Evolutionary conservation across 1,139 yeast species (phyloP).

Genomic region (Wickerhamomyces sp.): DNA sequence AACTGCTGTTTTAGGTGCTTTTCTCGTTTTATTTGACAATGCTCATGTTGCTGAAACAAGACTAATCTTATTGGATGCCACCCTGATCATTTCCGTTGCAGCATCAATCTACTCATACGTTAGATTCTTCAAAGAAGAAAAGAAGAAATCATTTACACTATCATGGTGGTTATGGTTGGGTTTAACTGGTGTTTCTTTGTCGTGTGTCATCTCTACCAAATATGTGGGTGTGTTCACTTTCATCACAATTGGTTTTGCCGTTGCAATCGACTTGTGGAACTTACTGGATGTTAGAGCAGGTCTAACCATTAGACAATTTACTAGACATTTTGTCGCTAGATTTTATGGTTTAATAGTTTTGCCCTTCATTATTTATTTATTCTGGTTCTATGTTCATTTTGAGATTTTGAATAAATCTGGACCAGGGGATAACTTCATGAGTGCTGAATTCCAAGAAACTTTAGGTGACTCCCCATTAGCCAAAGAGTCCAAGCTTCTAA

Average conservation of each 20-base stretch:
- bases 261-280: constrained; percentile 80
- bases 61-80: constrained; percentile 86
- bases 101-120: constrained; percentile 73
- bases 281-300: constrained; percentile 73
- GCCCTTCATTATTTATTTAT: constrained; percentile 79
- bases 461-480: constrained; percentile 79
- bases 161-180: constrained; percentile 89
- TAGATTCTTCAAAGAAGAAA: constrained; percentile 69
- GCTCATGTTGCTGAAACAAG: constrained; percentile 93
- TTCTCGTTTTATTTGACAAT: constrained; percentile 79
- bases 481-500: constrained; percentile 62
- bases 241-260: constrained; percentile 82
- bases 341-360: constrained; percentile 66
- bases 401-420: constrained; percentile 79
- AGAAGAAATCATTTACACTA: constrained; percentile 52
- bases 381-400: constrained; percentile 94
- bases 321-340: constrained; percentile 75
- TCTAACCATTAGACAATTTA: constrained; percentile 51
- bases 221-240: constrained; percentile 94
- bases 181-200: constrained; percentile 77
- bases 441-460: constrained; percentile 89
- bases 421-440: constrained; percentile 94
- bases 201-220: constrained; percentile 90
- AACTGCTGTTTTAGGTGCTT: constrained; percentile 78
- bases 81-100: constrained; percentile 79